phyloP scores from a whole-genome alignment of 2,329 filamentous ascomycete genomes.

The Fusarium citri region DNA sequence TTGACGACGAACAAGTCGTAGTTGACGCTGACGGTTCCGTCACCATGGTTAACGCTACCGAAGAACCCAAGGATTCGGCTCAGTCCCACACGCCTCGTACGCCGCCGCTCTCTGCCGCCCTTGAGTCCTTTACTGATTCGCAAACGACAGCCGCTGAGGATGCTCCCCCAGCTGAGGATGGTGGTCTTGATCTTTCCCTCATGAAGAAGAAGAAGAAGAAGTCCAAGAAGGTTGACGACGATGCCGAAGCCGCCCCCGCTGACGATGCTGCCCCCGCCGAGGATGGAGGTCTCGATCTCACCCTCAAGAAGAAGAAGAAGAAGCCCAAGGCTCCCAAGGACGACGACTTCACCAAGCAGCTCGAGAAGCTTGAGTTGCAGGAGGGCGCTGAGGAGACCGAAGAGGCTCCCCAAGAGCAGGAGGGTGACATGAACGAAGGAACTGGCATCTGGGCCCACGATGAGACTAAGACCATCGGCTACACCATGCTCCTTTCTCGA shows the following conservation, averaged over 20 bases:
- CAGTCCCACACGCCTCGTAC: slow-evolving; percentile 80
- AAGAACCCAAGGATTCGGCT: slow-evolving; percentile 83
- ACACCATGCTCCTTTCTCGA: slow-evolving; percentile 85
- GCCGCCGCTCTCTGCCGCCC: slow-evolving; percentile 67
- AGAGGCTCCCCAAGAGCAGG: slow-evolving; percentile 62
- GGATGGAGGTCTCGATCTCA: slow-evolving; percentile 65
- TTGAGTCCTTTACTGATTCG: slow-evolving; percentile 66
- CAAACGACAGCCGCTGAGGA: slow-evolving; percentile 59
- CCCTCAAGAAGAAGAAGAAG: slow-evolving; percentile 87
- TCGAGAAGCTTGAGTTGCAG: slow-evolving; percentile 72
- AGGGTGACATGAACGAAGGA: slow-evolving; percentile 86
- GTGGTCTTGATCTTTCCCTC: slow-evolving; percentile 68
- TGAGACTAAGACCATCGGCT: slow-evolving; percentile 80
- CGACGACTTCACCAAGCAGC: slow-evolving; percentile 70
- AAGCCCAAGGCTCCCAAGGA: slow-evolving; percentile 65
- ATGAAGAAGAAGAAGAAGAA: slow-evolving; percentile 86
- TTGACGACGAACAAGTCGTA: slow-evolving; percentile 86
- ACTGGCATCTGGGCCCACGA: slow-evolving; percentile 93
- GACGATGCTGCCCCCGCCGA: slow-evolving; percentile 53
- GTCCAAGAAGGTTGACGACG: slow-evolving; percentile 54
- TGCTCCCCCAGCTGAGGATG: slow-evolving; percentile 62
- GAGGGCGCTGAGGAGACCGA: slow-evolving; percentile 69
- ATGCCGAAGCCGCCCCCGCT: slow-evolving; percentile 58
- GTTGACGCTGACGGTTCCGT: slow-evolving; percentile 92
- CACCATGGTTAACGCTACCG: slow-evolving; percentile 77